Evolutionary conservation across 2,329 filamentous ascomycete species (phyloP), one percentile per base, ranked within the genome.

Genomic region (Kalaharituber pfeilii): DNA sequence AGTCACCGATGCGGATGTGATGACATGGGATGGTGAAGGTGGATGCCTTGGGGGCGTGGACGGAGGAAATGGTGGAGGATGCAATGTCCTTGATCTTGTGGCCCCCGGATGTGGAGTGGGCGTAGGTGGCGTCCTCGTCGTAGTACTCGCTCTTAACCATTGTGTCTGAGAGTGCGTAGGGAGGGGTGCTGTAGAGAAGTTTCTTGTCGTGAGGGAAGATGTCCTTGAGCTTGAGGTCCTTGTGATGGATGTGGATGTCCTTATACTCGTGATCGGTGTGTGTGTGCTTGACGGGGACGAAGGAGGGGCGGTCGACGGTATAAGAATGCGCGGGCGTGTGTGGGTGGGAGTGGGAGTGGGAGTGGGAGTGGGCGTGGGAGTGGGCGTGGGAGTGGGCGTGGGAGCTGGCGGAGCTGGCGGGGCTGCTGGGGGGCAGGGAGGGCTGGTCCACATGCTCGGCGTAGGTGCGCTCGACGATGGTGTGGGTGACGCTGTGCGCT

Each of bases 11-110:
- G 75, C 91, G 91, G 75, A 98, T 89, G 79, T 96, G 93, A 81
- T 98, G 86, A 83, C 87, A 94, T 63, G 93, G 91, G 72, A 98
- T 95, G 69, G 88, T 89, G 71, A 96, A 88, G 65, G 86, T 94
- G 78, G 91, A 88, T 51, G 58, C 54, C 49, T 58, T 55, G 33
- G 51, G 53, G 26, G 58, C 39, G 30, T 62, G 56, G 39, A 56
- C 59, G 22, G 59, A 61, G 69, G 82, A 76, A 57, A 73, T 64
- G 47, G 54, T 49, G 26, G 58, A 15, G 25, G 42, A 25, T 50
- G 66, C 62, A 56, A 65, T 67, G 57, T 65, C 63, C 50, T 66
- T 24, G 62, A 27, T 50, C 51, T 59, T 54, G 55, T 53, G 64
- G 62, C 55, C 55, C 62, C 57, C 50, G 63, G 53, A 50, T 62